Base-by-base conservation (phyloP, 2,329 filamentous ascomycete species). In the Stagonosporopsis cucurbitacearum region DNA sequence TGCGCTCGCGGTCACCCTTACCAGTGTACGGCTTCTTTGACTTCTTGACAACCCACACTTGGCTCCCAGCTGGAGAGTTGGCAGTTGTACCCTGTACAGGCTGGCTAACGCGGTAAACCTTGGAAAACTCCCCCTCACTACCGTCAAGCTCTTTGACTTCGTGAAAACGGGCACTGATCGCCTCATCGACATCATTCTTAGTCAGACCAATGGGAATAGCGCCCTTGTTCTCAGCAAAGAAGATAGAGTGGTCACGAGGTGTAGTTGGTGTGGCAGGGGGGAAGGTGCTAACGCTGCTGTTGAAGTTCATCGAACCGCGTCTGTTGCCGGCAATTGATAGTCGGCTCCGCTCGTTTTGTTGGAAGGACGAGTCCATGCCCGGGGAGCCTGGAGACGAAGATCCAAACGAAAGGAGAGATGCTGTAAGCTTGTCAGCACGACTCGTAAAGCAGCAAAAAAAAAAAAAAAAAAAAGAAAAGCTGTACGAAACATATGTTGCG, bases 1-100 rank as follows among this genome's bases (percentile, higher is more conserved):
- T 95, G 56, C 86, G 81, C 65, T 91, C 84, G n/a, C 92, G 88
- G 73, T 97, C 93, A 70, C 86, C 89, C 44, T 84, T 80, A 19
- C 95, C 93, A 50, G 86, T 82, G 69, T 91, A 93, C 7, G 91
- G 87, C 57, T 92, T 85, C 68, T 90, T 90, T 57, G 91, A 88
- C 79, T 96, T 98, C 81, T 99, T 99, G 50, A 99, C 93, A 2
- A 94, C 94, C 80, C 88, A 98, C 0, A 96, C 87, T 28, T 75
- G 72, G 54, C 66, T 70, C 7, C 69, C 58, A 19, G 67, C 60
- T 8, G 71, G 64, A 20, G 68, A 67, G 45, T 56, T 60, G 15
- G 57, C 37, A 20, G 59, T 61, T 63, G 57, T 78, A 64, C 58
- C 56, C 22, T 62, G 61, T 20, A 77, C 65, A 15, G 79, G 76